phyloP scores from a whole-genome alignment of 192 early-diverging fungal genomes.

The Coemansia sp. region DNA sequence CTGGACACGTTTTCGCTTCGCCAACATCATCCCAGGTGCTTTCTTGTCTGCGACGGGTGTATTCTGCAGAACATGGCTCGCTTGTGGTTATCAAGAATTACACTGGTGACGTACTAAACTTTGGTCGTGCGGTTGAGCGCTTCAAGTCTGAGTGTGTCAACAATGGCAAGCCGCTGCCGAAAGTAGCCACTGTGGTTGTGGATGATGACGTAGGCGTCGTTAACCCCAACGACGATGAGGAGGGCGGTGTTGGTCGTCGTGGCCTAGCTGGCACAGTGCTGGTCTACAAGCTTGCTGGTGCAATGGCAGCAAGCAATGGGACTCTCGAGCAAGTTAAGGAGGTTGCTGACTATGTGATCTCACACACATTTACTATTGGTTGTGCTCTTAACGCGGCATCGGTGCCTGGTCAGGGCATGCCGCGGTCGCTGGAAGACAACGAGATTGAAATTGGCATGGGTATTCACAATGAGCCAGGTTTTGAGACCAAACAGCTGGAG shows the following conservation, averaged over 20 bases:
- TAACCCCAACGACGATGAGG: slow-evolving; percentile 56
- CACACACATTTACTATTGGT: slow-evolving; percentile 76
- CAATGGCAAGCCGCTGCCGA: slow-evolving; percentile 41
- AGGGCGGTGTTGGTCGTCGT: slow-evolving; percentile 69
- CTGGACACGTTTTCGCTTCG: slow-evolving; percentile 84
- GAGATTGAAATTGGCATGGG: slow-evolving; percentile 76
- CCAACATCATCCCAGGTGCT: slow-evolving; percentile 77
- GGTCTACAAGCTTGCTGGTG: slow-evolving; percentile 82
- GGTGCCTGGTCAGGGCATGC: slow-evolving; percentile 64
- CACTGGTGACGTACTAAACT: slow-evolving; percentile 77
- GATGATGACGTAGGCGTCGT: slow-evolving; percentile 81
- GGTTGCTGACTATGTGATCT: slow-evolving; percentile 57
- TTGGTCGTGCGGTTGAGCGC: slow-evolving; percentile 77
- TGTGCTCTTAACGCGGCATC: slow-evolving; percentile 73
- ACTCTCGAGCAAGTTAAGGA: slow-evolving; percentile 59
- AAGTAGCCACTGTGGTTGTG: slow-evolving; percentile 75
- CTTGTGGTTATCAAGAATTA: slow-evolving; percentile 87
- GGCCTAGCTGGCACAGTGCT: slow-evolving; percentile 78
- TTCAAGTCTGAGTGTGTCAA: slow-evolving; percentile 71
- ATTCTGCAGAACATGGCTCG: slow-evolving; percentile 63
- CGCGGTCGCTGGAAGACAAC: slow-evolving; percentile 54
- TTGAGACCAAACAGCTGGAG: slow-evolving; percentile 54
- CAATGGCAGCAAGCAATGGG: slow-evolving; percentile 60
- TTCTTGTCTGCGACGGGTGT: slow-evolving; percentile 64
- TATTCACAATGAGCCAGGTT: slow-evolving; percentile 85